These are phyloP conservation scores for Diacronema lutheri DNA, from an alignment of 78 protist genomes.

Conservation along the genomic window DNA sequence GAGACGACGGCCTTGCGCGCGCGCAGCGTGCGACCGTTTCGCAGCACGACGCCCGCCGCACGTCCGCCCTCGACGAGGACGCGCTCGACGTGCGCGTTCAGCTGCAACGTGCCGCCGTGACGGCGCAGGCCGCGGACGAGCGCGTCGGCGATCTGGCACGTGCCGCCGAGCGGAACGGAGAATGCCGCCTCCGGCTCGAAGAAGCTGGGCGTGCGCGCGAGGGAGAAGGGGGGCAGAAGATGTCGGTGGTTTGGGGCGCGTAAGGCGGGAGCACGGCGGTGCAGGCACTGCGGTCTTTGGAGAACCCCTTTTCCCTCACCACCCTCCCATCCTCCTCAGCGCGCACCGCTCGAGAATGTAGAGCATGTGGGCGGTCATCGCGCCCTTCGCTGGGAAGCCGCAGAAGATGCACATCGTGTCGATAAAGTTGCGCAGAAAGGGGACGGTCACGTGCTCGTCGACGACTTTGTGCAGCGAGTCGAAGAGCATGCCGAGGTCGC, in stretches of 20 bases:
- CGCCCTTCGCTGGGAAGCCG: constrained; percentile 20
- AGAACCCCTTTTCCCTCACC: no score
- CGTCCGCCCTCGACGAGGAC: background rate
- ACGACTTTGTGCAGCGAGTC: constrained; percentile 11
- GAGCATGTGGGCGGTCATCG: constrained; percentile 18
- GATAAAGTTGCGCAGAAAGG: constrained; percentile 7
- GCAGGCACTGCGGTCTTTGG: no score
- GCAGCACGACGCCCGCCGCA: background rate
- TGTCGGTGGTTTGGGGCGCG: no score
- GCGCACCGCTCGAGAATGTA: constrained; percentile 18
- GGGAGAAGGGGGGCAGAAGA: no score
- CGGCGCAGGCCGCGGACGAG: background rate
- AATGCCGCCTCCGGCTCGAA: background rate
- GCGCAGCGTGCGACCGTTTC: background rate
- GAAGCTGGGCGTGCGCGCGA: no score
- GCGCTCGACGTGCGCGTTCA: background rate
- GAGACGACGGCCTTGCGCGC: constrained; percentile 17
- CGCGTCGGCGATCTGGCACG: background rate
- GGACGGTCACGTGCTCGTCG: background rate
- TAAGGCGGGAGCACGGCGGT: no score
- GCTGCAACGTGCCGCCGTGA: background rate
- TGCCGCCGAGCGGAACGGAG: constrained; percentile 4
- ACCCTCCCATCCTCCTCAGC: no score
- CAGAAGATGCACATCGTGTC: constrained; percentile 18
- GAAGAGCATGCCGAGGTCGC: background rate